Evolutionary conservation across 2,329 filamentous ascomycete genomes (phyloP).

Genomic region (Fusarium penzigii): DNA sequence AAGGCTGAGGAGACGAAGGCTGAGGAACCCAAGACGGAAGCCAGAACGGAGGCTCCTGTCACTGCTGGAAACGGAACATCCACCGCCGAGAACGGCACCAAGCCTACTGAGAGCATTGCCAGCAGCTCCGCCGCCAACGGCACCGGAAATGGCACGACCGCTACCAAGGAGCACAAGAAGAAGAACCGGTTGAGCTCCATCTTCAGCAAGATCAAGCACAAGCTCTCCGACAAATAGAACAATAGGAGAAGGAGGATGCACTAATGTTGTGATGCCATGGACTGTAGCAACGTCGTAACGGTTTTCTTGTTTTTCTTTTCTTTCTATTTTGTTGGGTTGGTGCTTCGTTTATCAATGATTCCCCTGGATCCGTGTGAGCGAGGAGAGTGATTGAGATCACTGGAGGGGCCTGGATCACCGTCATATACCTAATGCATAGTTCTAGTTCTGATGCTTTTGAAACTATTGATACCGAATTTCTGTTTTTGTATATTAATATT

Average conservation of each 20-base stretch:
- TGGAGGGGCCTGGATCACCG: slow-evolving; percentile 33
- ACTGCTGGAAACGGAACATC: slow-evolving; percentile 21
- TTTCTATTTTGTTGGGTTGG: slow-evolving; percentile 30
- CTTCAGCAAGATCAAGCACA: slow-evolving; percentile 58
- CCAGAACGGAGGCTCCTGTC: slow-evolving; percentile 14
- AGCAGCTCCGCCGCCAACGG: slow-evolving; percentile 27
- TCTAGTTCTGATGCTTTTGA: slow-evolving; percentile 22
- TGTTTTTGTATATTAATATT: slow-evolving; percentile 23
- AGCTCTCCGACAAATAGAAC: slow-evolving; percentile 38
- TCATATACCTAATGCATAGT: slow-evolving; percentile 40
- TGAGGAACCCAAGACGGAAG: slow-evolving; percentile 12
- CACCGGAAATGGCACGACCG: slow-evolving; percentile 14
- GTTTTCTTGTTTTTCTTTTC: slow-evolving; percentile 26
- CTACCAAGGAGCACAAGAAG: slow-evolving; percentile 58
- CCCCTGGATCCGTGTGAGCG: slow-evolving; percentile 37
- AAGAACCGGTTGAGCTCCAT: slow-evolving; percentile 65
- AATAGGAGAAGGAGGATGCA: slow-evolving; percentile 19
- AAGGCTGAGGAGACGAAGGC: slow-evolving; percentile 7
- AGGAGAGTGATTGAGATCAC: slow-evolving; percentile 32
- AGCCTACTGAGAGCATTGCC: slow-evolving; percentile 21
- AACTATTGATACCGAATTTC: slow-evolving; percentile 28
- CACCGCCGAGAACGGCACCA: slow-evolving; percentile 22
- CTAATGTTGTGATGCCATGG: slow-evolving; percentile 27
- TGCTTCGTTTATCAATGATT: slow-evolving; percentile 43
- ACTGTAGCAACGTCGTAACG: slow-evolving; percentile 24